phyloP scores from a whole-genome alignment of 768 basidiomycete species.

The Obba rivulosa region DNA sequence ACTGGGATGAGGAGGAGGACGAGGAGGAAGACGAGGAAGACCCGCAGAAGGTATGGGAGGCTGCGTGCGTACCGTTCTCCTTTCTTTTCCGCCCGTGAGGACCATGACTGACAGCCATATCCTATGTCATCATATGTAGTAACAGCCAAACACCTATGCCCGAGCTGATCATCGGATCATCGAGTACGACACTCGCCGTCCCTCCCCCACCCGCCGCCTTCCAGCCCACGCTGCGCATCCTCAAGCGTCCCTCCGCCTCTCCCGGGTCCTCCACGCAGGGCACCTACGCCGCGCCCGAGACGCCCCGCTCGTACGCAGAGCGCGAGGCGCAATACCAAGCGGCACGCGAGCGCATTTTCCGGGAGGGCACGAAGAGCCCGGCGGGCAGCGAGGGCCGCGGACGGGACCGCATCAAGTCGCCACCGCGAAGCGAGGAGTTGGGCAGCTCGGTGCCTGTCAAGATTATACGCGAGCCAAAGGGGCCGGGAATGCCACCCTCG shows the following conservation, averaged over 20 bases:
- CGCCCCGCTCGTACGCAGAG: slow-evolving; percentile 43
- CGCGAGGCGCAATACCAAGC: slow-evolving; percentile 71
- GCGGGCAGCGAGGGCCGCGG: neutral
- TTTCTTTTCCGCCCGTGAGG: neutral
- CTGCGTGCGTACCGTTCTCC: slow-evolving; percentile 49
- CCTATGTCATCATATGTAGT: too few relatives aligned
- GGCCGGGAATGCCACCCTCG: neutral
- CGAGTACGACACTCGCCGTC: slow-evolving; percentile 28
- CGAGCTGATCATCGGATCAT: slow-evolving; percentile 41
- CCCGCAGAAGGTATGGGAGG: slow-evolving; percentile 58
- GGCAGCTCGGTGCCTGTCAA: slow-evolving; percentile 1
- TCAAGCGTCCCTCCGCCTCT: slow-evolving; percentile 55
- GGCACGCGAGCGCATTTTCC: slow-evolving; percentile 71
- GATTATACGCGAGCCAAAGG: slow-evolving; percentile 8
- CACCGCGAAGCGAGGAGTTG: too few relatives aligned
- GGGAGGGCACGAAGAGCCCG: slow-evolving; percentile 2
- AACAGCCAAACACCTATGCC: slow-evolving; percentile 68
- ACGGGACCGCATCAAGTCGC: too few relatives aligned
- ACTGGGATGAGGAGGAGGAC: slow-evolving; percentile 58
- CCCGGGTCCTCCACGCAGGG: slow-evolving; percentile 14
- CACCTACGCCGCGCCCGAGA: slow-evolving; percentile 20
- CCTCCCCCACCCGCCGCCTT: slow-evolving; percentile 52
- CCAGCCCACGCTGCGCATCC: slow-evolving; percentile 60
- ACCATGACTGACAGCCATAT: too few relatives aligned
- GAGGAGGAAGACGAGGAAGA: slow-evolving; percentile 41